A percentile compares a stretch with the other conserved stretches of the same genome.
Evolutionary conservation across 2,329 filamentous ascomycete genomes (phyloP).

Genomic region (Hypoxylon rubiginosum): DNA sequence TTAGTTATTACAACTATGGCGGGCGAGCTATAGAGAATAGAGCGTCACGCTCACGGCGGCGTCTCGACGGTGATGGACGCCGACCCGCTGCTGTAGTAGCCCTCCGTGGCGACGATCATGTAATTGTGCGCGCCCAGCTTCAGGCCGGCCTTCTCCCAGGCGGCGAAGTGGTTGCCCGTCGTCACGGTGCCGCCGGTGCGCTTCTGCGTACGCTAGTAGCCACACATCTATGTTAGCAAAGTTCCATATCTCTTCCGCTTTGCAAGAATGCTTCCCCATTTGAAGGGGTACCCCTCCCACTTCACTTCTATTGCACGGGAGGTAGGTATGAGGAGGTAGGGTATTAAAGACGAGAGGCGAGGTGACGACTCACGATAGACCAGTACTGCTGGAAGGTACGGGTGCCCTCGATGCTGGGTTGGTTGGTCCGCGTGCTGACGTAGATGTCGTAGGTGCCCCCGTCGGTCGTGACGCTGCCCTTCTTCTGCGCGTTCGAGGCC

Average conservation of each 20-base stretch:
- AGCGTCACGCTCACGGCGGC: neutral
- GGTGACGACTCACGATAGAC: conserved; percentile 53
- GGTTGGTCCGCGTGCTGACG: conserved; percentile 53
- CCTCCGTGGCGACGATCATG: conserved; percentile 53
- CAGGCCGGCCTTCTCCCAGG: conserved; percentile 48
- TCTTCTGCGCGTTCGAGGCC: conserved; percentile 51
- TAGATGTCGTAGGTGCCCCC: conserved; percentile 56
- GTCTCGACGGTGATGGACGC: conserved; percentile 49
- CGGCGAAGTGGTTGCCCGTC: conserved; percentile 51
- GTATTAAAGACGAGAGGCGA: neutral
- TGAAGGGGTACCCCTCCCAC: neutral
- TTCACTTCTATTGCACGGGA: neutral
- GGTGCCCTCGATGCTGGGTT: conserved; percentile 62
- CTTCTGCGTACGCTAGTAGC: conserved; percentile 42
- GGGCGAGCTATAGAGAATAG: neutral
- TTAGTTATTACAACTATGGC: neutral
- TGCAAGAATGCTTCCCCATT: neutral
- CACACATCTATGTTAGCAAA: neutral
- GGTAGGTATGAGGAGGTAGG: neutral
- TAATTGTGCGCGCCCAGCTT: conserved; percentile 50
- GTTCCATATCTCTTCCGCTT: neutral
- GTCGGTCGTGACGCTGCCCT: conserved; percentile 52
- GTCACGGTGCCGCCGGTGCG: conserved; percentile 44
- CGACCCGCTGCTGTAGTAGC: conserved; percentile 61
- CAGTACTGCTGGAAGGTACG: conserved; percentile 65